These are phyloP conservation scores for Cytospora piceicola DNA, from an alignment of 2,329 filamentous ascomycete species.

Conservation along the genomic window DNA sequence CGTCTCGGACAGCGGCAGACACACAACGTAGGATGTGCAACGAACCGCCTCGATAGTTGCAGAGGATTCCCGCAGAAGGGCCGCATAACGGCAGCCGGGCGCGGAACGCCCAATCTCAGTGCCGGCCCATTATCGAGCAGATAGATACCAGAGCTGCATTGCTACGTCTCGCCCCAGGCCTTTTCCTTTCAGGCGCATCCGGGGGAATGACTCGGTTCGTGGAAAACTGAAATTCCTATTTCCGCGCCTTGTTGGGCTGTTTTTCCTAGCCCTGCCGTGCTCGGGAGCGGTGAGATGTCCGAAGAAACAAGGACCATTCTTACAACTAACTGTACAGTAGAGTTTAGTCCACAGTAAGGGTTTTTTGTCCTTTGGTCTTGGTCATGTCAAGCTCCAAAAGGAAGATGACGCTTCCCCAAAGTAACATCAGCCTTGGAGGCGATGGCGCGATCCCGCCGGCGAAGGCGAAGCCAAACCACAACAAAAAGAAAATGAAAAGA, in stretches of 20 bases:
- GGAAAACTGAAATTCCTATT: not conserved
- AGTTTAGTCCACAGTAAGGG: not conserved
- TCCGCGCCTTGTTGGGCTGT: not conserved
- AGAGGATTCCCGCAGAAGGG: conserved; percentile 8
- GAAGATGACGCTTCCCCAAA: conserved; percentile 1
- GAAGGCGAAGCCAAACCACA: not conserved
- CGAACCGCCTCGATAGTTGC: not conserved
- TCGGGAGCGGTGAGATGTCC: not conserved
- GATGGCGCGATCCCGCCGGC: conserved; percentile 14
- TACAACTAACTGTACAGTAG: no score
- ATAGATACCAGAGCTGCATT: conserved; percentile 12
- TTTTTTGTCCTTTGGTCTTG: not conserved
- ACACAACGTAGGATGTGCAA: not conserved
- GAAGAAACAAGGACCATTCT: not conserved
- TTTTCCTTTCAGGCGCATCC: not conserved
- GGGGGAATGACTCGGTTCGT: conserved; percentile 18
- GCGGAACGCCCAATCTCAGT: conserved; percentile 5
- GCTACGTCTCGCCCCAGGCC: conserved; percentile 17
- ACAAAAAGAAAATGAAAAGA: not conserved
- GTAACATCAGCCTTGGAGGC: conserved; percentile 13
- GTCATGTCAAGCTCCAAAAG: not conserved
- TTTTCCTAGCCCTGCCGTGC: not conserved
- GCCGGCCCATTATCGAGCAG: conserved; percentile 15
- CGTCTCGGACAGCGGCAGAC: not conserved
- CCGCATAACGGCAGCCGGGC: conserved; percentile 5